Base-by-base conservation (phyloP, 345 rosid species). In the Eucalyptus coolabah region DNA sequence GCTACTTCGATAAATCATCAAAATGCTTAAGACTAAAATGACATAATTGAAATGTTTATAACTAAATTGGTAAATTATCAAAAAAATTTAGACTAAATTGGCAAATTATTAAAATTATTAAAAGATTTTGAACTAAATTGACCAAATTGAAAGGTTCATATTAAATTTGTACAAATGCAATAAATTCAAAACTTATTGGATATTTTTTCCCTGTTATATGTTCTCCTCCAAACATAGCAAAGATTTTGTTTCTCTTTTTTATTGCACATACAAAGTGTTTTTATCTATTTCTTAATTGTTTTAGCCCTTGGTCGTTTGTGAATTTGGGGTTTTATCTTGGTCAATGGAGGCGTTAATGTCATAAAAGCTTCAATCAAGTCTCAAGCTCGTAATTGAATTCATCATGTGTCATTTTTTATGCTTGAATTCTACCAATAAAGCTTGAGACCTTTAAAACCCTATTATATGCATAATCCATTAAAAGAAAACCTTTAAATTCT, bases 21-120 rank as follows among this genome's bases (percentile, higher is more conserved):
- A 56, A 56, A 56, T 56, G 12, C 12, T 23, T 56, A 56, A 24
- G 30, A 56, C 6, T 56, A 24, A 56, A 56, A 4, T 56, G 3
- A 24, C 13, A 21, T 0, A 56, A 56, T 24, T 56, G 0, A 9
- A 21, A 4, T 56, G 3, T 10, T 56, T 24, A 56, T 24, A 1
- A 56, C 0, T 56, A 56, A 56, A 56, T 56, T 56, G 0, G 1
- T 0, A 56, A 56, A 56, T 56, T 9, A 23, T 23, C 1, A 56
- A 9, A 56, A 23, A 0, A 0, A 0, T 8, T 56, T 56, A 0
- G 30, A 56, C 4, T 56, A 10, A 24, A 56, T 56, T 9, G 6
- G 2, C 6, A 56, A 56, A 24, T 24, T 26, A 56, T 23, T 26
- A 56, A 56, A 56, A 24, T 24, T 26, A 56, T 23, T 26, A 56